Percentiles rank a stretch among this genome's conserved stretches.
These are phyloP conservation scores for Echeveria elegans DNA, from an alignment of 164 flowering plant genomes.

Conservation along the genomic window DNA sequence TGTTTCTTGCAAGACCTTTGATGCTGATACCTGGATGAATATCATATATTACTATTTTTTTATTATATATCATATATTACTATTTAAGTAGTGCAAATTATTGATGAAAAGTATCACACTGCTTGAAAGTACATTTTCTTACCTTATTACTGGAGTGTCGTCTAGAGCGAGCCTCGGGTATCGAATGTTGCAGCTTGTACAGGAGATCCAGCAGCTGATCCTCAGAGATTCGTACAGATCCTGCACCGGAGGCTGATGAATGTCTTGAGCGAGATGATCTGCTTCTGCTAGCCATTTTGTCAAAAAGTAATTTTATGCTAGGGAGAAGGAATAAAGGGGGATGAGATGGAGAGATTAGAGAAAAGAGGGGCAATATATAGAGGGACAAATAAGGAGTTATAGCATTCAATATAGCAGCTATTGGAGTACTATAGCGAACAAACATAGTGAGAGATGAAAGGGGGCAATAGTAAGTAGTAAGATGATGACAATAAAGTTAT, in stretches of 20 bases:
- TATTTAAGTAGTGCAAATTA: not conserved
- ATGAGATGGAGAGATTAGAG: not conserved
- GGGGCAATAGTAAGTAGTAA: not conserved
- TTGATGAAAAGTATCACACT: not conserved
- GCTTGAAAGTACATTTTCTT: not conserved
- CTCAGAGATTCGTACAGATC: constrained; percentile 43
- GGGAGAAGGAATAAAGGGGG: too few relatives aligned
- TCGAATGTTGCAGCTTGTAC: constrained; percentile 63
- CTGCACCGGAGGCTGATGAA: constrained; percentile 19
- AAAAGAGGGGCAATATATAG: not conserved
- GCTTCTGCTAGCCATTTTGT: constrained; percentile 94
- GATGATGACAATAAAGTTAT: constrained; percentile 4
- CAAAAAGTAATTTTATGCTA: too few relatives aligned
- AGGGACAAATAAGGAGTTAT: not conserved
- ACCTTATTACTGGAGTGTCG: constrained; percentile 48
- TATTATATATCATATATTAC: not conserved
- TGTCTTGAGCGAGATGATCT: constrained; percentile 57
- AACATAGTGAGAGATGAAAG: not conserved
- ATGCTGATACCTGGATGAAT: constrained; percentile 52
- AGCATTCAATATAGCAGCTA: not conserved
- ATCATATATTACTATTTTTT: not conserved
- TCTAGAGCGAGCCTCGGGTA: constrained; percentile 67
- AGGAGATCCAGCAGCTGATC: constrained; percentile 84
- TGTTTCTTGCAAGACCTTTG: constrained; percentile 77
- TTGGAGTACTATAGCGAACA: constrained; percentile 3